Conservation (phyloP, 2,329 filamentous ascomycete species). For the Colletotrichum sp. region DNA sequence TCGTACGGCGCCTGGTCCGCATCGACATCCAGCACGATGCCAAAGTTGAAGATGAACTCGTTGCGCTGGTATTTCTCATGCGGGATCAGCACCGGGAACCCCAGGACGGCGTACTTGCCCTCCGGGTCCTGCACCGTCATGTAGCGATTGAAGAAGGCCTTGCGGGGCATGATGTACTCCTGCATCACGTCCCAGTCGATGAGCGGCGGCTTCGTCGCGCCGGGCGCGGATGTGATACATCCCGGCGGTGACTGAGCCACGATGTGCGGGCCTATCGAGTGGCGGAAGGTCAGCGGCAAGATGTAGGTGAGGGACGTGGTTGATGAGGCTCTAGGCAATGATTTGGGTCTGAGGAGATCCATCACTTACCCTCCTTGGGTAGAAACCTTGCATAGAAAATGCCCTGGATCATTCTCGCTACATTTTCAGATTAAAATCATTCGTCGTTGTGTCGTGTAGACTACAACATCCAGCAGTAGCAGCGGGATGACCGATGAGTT, state of each 20-base stretch:
- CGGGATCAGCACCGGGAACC: slow-evolving; percentile 87
- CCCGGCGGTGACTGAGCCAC: slow-evolving; percentile 68
- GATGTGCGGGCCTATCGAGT: slow-evolving; percentile 60
- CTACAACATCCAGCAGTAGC: background rate
- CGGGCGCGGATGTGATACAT: slow-evolving; percentile 57
- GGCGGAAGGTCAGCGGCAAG: slow-evolving; percentile 18
- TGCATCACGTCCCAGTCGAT: slow-evolving; percentile 87
- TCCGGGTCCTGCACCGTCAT: slow-evolving; percentile 79
- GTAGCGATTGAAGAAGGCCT: slow-evolving; percentile 93
- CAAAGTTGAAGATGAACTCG: slow-evolving; percentile 99
- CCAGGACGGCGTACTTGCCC: slow-evolving; percentile 77
- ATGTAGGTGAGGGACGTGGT: background rate
- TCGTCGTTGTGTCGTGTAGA: background rate
- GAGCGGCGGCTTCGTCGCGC: slow-evolving; percentile 62
- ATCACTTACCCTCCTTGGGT: slow-evolving; percentile 61
- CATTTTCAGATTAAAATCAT: slow-evolving; percentile 1
- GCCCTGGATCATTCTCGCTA: slow-evolving; percentile 65
- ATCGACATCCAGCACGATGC: slow-evolving; percentile 74
- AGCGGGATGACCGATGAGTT: background rate
- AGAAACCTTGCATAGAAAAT: slow-evolving; percentile 76
- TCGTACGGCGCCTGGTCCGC: slow-evolving; percentile 80
- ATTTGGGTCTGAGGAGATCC: background rate
- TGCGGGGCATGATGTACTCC: slow-evolving; percentile 92
- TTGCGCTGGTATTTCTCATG: slow-evolving; percentile 86
- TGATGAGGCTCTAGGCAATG: background rate